Percentiles rank a stretch among this genome's conserved stretches.
Evolutionary conservation across 805 yeast genomes (phyloP).

Genomic region (Nakazawaea ernobii): DNA sequence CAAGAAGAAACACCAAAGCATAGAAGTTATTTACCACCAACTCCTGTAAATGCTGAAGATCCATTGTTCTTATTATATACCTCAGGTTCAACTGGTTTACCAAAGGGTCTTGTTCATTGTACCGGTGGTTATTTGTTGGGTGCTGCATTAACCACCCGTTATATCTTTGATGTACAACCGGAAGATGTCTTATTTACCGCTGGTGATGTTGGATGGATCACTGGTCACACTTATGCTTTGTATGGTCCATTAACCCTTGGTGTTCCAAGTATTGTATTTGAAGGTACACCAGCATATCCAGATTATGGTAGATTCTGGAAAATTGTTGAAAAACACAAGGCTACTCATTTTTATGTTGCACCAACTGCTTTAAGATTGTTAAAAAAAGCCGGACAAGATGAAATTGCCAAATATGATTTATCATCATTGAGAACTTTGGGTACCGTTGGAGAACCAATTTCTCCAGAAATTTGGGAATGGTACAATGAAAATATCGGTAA

Average conservation of each 20-base stretch:
- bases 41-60: slow-evolving; percentile 85
- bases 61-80: slow-evolving; percentile 94
- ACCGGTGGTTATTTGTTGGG: slow-evolving; percentile 95
- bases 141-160: slow-evolving; percentile 85
- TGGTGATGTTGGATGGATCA: slow-evolving; percentile 99
- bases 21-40: slow-evolving; percentile 83
- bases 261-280: slow-evolving; percentile 88
- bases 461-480: slow-evolving; percentile 99
- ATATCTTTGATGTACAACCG: slow-evolving; percentile 87
- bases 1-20: slow-evolving; percentile 79
- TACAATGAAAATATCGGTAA: slow-evolving; percentile 90
- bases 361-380: slow-evolving; percentile 96
- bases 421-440: slow-evolving; percentile 89
- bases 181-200: slow-evolving; percentile 91
- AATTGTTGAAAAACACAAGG: slow-evolving; percentile 85
- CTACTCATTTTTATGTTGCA: slow-evolving; percentile 95
- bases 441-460: slow-evolving; percentile 98
- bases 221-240: slow-evolving; percentile 94
- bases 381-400: slow-evolving; percentile 75
- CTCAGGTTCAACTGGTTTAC: slow-evolving; percentile 97
- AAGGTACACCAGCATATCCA: slow-evolving; percentile 97
- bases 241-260: slow-evolving; percentile 91
- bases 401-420: slow-evolving; percentile 74
- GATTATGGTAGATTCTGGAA: slow-evolving; percentile 95
- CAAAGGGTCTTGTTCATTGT: slow-evolving; percentile 95